Evolutionary conservation across 345 rosid genomes (phyloP).

Genomic region (Hevea brasiliensis): DNA sequence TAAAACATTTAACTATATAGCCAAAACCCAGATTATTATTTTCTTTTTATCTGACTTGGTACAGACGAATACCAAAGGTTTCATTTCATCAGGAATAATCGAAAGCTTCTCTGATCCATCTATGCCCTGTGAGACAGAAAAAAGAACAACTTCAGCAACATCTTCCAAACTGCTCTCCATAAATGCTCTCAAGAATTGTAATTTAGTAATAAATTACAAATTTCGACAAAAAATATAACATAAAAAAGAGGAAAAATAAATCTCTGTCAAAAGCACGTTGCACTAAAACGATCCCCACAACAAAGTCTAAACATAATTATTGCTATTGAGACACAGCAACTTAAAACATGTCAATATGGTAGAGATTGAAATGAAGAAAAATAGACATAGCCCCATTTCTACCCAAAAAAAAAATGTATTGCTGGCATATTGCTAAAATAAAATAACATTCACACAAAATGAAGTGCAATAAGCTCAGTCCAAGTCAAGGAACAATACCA

Average conservation of each 20-base stretch:
- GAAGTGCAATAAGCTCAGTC: not conserved
- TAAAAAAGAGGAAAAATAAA: no score
- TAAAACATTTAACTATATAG: not conserved
- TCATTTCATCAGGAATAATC: constrained; percentile 2
- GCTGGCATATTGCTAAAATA: not conserved
- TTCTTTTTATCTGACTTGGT: not conserved
- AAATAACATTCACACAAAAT: not conserved
- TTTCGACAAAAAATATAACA: no score
- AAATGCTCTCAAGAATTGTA: no score
- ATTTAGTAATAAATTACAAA: no score
- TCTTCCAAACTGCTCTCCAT: not conserved
- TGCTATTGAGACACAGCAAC: no score
- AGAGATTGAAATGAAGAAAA: not conserved
- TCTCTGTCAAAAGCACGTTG: not conserved
- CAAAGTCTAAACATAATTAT: not conserved
- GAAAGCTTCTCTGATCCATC: constrained; percentile 15
- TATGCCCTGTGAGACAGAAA: constrained; percentile 6
- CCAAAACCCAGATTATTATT: not conserved
- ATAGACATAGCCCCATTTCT: not conserved
- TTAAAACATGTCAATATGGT: not conserved
- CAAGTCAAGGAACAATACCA: constrained; percentile 36
- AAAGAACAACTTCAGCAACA: not conserved
- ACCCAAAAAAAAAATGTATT: not conserved
- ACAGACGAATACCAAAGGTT: constrained; percentile 2
- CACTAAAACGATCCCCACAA: not conserved